phyloP scores from a whole-genome alignment of 2,329 filamentous ascomycete species.

The Penicillium freii region DNA sequence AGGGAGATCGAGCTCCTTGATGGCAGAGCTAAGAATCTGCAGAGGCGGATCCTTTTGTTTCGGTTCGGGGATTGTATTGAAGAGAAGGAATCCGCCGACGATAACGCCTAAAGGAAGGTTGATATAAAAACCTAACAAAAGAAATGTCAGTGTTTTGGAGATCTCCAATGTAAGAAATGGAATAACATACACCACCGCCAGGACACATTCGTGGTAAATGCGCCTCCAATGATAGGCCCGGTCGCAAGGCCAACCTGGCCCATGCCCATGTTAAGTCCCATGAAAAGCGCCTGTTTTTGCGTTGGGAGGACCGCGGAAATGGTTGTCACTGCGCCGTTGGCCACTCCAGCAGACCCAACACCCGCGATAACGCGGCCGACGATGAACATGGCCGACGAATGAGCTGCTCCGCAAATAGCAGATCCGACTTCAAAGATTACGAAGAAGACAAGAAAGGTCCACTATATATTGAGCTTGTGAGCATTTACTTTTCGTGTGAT shows the following conservation, averaged over 20 bases:
- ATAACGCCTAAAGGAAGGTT: constrained; percentile 37
- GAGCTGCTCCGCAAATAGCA: constrained; percentile 24
- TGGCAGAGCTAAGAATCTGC: constrained; percentile 22
- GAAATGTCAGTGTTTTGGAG: not conserved
- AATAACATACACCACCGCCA: constrained; percentile 37
- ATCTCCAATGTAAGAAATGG: not conserved
- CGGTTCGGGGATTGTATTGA: constrained; percentile 30
- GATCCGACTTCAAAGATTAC: constrained; percentile 38
- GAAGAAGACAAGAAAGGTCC: constrained; percentile 32
- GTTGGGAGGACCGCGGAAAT: constrained; percentile 21
- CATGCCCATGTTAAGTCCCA: constrained; percentile 21
- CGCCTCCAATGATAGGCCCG: constrained; percentile 39
- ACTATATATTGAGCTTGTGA: constrained; percentile 19
- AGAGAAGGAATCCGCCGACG: constrained; percentile 26
- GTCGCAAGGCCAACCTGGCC: constrained; percentile 15
- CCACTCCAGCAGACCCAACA: constrained; percentile 24
- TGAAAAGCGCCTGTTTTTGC: constrained; percentile 17
- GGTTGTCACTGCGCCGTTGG: constrained; percentile 20
- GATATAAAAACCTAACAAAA: constrained; percentile 34
- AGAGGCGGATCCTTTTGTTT: constrained; percentile 19
- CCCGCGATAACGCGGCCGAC: constrained; percentile 27
- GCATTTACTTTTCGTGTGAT: not conserved
- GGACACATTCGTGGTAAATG: constrained; percentile 32
- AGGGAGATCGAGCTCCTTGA: constrained; percentile 28
- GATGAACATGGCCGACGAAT: constrained; percentile 31